A percentile compares a stretch with the other conserved stretches of the same genome.
These are phyloP conservation scores for Cutaneotrichosporon sp. DNA, from an alignment of 1,284 basidiomycete genomes.

Conservation along the genomic window DNA sequence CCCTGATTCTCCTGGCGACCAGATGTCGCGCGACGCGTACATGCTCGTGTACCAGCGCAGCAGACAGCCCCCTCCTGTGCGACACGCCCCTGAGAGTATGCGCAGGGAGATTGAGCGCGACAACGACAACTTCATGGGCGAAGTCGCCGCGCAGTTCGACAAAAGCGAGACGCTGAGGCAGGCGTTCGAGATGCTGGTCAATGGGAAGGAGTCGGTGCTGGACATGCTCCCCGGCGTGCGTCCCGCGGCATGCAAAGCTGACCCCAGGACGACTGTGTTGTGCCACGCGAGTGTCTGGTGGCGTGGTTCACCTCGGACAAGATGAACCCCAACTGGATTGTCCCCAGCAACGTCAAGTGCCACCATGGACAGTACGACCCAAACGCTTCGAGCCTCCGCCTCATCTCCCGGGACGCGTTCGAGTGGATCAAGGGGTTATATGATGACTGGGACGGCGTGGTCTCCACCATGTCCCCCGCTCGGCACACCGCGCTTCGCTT, in stretches of 20 bases:
- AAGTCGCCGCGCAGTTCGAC: slow-evolving; percentile 21
- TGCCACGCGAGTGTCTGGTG: slow-evolving; percentile 33
- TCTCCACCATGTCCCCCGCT: neutral
- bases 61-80: slow-evolving; percentile 21
- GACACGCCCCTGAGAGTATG: slow-evolving; percentile 61
- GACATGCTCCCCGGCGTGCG: slow-evolving; percentile 33
- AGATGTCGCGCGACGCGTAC: slow-evolving; percentile 77
- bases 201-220: slow-evolving; percentile 32
- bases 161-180: neutral
- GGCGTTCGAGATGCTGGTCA: slow-evolving; percentile 21
- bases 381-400: slow-evolving; percentile 7
- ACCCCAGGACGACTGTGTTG: slow-evolving; percentile 34
- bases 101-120: slow-evolving; percentile 60
- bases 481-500: neutral
- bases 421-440: slow-evolving; percentile 21
- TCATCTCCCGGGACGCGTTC: slow-evolving; percentile 36
- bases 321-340: slow-evolving; percentile 27
- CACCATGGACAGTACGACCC: slow-evolving; percentile 36
- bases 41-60: slow-evolving; percentile 74
- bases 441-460: neutral
- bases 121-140: slow-evolving; percentile 54
- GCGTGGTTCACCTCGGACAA: slow-evolving; percentile 31
- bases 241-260: neutral
- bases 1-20: slow-evolving; percentile 25
- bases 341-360: slow-evolving; percentile 25